phyloP scores from a whole-genome alignment of 169 alveolate genomes.

The Plasmodium berghei region DNA sequence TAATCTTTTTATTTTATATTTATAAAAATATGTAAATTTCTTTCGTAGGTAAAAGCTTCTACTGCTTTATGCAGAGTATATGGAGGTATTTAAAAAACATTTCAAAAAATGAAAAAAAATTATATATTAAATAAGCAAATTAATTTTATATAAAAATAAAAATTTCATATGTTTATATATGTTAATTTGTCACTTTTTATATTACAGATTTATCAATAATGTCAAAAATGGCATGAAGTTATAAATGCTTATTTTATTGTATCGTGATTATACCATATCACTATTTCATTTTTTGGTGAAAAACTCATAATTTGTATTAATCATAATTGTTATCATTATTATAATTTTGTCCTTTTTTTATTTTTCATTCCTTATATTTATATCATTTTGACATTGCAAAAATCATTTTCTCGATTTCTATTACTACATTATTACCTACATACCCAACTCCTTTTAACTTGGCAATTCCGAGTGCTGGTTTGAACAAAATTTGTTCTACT shows the following conservation, averaged over 20 bases:
- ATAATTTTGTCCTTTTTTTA: neutral
- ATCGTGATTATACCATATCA: neutral
- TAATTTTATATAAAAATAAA: neutral
- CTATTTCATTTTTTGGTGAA: neutral
- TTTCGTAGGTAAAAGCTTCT: conserved; percentile 79
- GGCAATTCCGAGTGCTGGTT: conserved; percentile 80
- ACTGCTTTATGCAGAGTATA: conserved; percentile 82
- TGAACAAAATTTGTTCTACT: conserved; percentile 77
- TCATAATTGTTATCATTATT: too few relatives aligned
- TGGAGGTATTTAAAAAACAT: conserved; percentile 74
- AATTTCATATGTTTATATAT: neutral
- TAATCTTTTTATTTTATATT: neutral
- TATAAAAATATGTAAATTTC: neutral
- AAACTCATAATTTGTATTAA: conserved; percentile 12
- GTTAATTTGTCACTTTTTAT: neutral
- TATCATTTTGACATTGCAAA: conserved; percentile 78
- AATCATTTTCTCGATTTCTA: conserved; percentile 78
- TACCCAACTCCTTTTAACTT: conserved; percentile 78
- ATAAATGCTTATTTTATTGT: neutral
- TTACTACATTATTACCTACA: conserved; percentile 78
- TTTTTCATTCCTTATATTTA: neutral
- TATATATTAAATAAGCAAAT: conserved; percentile 4
- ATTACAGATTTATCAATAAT: conserved; percentile 58
- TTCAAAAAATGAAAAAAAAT: conserved; percentile 22
- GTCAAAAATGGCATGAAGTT: conserved; percentile 61